Evolutionary conservation across 371 early-diverging fungal species (phyloP).

Genomic region (Choanephora cucurbitarum): DNA sequence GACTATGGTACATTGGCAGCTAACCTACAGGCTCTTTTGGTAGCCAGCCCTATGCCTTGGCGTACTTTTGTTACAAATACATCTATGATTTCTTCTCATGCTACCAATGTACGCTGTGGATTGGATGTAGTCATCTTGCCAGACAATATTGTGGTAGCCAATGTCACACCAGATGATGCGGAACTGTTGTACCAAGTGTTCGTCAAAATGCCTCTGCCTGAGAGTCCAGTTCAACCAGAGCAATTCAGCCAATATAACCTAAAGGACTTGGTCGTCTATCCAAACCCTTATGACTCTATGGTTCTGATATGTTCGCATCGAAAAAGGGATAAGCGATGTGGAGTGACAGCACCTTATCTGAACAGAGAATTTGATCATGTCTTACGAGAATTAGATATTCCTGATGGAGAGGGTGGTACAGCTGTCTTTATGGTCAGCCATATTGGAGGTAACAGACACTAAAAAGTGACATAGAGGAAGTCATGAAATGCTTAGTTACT

Average conservation of each 20-base stretch:
- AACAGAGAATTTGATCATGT: constrained; percentile 66
- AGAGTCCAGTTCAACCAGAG: constrained; percentile 14
- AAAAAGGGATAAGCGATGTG: constrained; percentile 81
- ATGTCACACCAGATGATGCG: constrained; percentile 54
- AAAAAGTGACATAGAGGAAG: not conserved
- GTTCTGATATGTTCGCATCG: constrained; percentile 81
- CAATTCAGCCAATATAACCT: constrained; percentile 10
- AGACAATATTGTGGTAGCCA: constrained; percentile 57
- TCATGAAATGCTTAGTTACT: not conserved
- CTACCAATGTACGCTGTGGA: constrained; percentile 24
- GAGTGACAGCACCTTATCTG: constrained; percentile 74
- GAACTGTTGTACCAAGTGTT: constrained; percentile 51
- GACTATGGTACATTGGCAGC: constrained; percentile 54
- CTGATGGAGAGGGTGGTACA: constrained; percentile 46
- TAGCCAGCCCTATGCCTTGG: constrained; percentile 23
- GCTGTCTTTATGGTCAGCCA: constrained; percentile 68
- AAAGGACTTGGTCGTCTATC: constrained; percentile 34
- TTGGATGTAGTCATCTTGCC: constrained; percentile 55
- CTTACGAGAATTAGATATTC: constrained; percentile 60
- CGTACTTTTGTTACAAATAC: constrained; percentile 56
- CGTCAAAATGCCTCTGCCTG: constrained; percentile 41
- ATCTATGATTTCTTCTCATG: constrained; percentile 35
- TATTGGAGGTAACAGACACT: constrained; percentile 61
- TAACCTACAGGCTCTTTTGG: constrained; percentile 27
- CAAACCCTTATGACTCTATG: constrained; percentile 50